Percentiles rank a stretch among this genome's conserved stretches.
Evolutionary conservation across 495 filamentous ascomycete genomes (phyloP).

Genomic region (Talaromyces ruber): DNA sequence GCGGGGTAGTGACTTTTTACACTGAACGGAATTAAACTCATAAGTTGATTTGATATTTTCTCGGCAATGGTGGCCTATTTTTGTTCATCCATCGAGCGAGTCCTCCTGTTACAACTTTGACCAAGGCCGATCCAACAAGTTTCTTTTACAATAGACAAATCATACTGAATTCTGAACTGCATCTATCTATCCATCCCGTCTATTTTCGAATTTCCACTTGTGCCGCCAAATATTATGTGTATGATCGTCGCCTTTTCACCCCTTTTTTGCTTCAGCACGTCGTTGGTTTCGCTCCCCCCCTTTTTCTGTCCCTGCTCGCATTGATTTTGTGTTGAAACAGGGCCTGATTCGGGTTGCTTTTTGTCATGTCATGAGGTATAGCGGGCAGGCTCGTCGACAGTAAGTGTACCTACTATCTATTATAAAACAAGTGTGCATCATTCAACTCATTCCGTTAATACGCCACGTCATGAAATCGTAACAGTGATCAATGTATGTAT

Average conservation of each 20-base stretch:
- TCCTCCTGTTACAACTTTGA: background rate
- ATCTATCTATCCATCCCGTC: background rate
- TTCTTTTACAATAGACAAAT: background rate
- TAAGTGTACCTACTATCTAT: background rate
- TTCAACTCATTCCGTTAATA: background rate
- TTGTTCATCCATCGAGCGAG: background rate
- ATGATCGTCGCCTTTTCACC: background rate
- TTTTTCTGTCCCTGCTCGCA: background rate
- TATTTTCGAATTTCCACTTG: background rate
- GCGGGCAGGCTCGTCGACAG: background rate
- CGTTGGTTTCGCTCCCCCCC: background rate
- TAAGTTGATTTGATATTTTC: background rate
- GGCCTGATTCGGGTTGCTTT: background rate
- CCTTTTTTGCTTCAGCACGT: background rate
- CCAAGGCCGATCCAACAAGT: background rate
- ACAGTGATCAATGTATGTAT: background rate
- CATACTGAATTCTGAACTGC: background rate
- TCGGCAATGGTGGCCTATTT: background rate
- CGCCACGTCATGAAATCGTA: background rate
- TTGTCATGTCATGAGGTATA: background rate
- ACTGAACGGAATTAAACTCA: background rate
- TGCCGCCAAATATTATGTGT: background rate
- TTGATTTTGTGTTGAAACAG: background rate
- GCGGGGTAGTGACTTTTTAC: constrained; percentile 56
- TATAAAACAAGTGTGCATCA: background rate